Evolutionary conservation across 495 filamentous ascomycete species (phyloP).

Genomic region (Tuber umbilicatum): DNA sequence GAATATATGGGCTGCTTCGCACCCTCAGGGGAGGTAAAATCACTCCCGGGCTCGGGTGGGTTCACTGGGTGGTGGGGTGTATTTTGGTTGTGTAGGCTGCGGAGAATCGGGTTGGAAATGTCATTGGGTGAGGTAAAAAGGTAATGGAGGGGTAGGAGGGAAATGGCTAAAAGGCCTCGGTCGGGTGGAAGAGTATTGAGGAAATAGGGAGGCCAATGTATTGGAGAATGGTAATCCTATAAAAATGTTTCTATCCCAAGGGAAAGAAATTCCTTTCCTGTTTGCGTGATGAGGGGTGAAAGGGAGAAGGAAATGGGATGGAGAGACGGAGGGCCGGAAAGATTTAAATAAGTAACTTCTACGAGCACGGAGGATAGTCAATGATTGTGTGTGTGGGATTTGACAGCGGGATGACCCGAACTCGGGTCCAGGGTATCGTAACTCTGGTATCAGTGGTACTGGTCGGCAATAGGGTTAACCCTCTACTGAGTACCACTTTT

Average conservation of each 20-base stretch:
- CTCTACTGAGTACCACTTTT: background rate
- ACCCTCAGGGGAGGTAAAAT: background rate
- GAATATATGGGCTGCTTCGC: too few species aligned
- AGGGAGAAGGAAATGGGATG: background rate
- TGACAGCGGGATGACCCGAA: background rate
- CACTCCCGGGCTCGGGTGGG: background rate
- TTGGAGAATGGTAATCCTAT: background rate
- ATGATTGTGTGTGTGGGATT: conserved; percentile 1
- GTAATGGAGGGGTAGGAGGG: background rate
- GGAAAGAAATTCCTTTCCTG: background rate
- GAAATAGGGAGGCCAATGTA: background rate
- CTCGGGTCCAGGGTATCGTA: background rate
- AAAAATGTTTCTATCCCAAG: background rate
- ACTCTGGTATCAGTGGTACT: background rate
- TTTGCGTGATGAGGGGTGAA: background rate
- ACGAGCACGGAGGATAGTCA: background rate
- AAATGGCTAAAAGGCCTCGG: background rate
- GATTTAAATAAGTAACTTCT: background rate
- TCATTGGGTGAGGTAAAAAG: background rate
- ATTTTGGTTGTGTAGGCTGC: background rate
- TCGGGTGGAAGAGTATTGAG: background rate
- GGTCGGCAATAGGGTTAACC: background rate
- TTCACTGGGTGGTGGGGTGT: background rate
- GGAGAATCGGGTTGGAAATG: background rate
- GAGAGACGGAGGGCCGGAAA: background rate